These are phyloP conservation scores for Arthrobotrys sphaeroides DNA, from an alignment of 2,329 filamentous ascomycete species.

Conservation along the genomic window DNA sequence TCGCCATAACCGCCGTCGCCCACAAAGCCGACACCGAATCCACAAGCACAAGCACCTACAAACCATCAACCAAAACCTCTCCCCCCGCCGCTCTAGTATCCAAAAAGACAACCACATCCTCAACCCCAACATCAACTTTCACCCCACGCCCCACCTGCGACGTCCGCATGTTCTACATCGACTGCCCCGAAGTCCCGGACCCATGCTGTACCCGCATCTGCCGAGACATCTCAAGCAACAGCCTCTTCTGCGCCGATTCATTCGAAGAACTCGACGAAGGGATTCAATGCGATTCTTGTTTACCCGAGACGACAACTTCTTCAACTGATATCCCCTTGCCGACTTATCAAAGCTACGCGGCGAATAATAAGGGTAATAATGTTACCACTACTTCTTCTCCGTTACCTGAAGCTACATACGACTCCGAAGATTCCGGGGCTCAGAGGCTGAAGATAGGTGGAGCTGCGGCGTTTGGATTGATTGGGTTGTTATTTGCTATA, in stretches of 20 bases:
- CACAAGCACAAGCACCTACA: not conserved
- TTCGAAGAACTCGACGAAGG: not conserved
- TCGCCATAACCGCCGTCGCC: not conserved
- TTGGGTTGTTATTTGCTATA: not conserved
- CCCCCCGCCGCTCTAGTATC: not conserved
- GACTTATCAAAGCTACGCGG: not conserved
- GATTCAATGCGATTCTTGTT: constrained; percentile 4
- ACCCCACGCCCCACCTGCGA: constrained; percentile 6
- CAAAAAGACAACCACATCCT: not conserved
- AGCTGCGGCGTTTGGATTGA: not conserved
- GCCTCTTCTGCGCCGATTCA: not conserved
- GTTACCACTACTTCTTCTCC: not conserved
- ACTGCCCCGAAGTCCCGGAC: constrained; percentile 16
- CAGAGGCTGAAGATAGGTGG: constrained; percentile 2
- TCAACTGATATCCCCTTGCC: not conserved
- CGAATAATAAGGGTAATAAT: not conserved
- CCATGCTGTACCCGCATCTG: constrained; percentile 20
- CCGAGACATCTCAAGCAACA: not conserved
- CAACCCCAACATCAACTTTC: not conserved
- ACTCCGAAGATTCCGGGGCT: not conserved
- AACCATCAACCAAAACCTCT: not conserved
- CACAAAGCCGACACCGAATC: not conserved
- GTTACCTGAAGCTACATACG: constrained; percentile 7
- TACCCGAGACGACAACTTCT: not conserved
- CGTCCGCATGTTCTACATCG: constrained; percentile 11